A percentile compares a stretch with the other conserved stretches of the same genome.
Conservation (phyloP, 805 yeast species). For the Schwanniomyces occidentalis region DNA sequence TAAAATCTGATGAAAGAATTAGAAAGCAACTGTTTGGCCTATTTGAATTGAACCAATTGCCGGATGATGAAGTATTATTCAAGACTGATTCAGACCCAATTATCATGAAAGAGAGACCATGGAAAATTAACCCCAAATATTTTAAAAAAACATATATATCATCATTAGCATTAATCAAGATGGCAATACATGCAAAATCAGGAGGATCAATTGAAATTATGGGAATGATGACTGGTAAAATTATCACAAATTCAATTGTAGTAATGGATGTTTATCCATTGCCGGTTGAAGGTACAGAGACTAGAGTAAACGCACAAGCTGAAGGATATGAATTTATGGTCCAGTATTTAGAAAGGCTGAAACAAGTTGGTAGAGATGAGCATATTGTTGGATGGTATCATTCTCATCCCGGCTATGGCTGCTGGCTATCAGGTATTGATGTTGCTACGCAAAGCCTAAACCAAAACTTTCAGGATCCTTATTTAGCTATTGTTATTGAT, state of each 20-base stretch:
- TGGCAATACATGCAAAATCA: constrained; percentile 74
- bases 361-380: constrained; percentile 48
- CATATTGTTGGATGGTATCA: constrained; percentile 96
- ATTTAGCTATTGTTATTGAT: constrained; percentile 84
- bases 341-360: constrained; percentile 62
- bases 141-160: constrained; percentile 67
- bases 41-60: neutral
- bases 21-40: constrained; percentile 1
- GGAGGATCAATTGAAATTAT: constrained; percentile 90
- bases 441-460: constrained; percentile 85
- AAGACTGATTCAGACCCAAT: constrained; percentile 2
- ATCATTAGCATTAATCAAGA: constrained; percentile 68
- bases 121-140: constrained; percentile 59
- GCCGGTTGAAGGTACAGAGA: constrained; percentile 96
- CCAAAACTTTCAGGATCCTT: constrained; percentile 90
- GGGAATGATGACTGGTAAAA: constrained; percentile 91
- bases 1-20: neutral
- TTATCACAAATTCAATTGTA: constrained; percentile 53
- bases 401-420: constrained; percentile 96
- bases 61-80: constrained; percentile 4
- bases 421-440: constrained; percentile 93
- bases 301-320: constrained; percentile 89
- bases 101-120: constrained; percentile 38
- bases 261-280: constrained; percentile 81
- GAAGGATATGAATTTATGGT: constrained; percentile 97